phyloP scores from a whole-genome alignment of 2,329 filamentous ascomycete genomes.

The Penicillium corylophilum region DNA sequence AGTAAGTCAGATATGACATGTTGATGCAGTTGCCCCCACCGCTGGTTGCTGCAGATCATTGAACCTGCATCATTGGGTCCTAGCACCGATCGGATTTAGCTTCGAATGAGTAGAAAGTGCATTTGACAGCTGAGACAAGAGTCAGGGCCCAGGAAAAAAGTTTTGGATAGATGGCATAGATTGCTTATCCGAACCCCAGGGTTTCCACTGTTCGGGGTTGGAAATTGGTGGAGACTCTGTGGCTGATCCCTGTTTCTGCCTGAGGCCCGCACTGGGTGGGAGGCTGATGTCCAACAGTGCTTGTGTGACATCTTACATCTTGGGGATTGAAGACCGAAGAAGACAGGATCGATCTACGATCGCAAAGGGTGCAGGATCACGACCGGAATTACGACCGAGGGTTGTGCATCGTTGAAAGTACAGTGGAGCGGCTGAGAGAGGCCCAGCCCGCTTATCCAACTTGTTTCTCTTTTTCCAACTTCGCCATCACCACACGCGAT shows the following conservation, averaged over 20 bases:
- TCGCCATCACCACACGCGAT: slow-evolving; percentile 15
- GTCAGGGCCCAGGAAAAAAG: neutral
- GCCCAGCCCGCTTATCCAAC: slow-evolving; percentile 23
- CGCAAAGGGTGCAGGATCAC: neutral
- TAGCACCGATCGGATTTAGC: slow-evolving; percentile 8
- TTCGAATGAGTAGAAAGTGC: neutral
- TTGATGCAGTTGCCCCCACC: neutral
- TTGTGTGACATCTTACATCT: neutral
- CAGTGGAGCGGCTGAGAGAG: slow-evolving; percentile 6
- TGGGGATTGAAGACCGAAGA: neutral
- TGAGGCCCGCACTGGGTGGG: neutral
- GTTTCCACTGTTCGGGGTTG: neutral
- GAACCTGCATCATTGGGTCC: neutral
- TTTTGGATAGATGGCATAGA: neutral
- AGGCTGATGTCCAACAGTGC: neutral
- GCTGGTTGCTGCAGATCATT: neutral
- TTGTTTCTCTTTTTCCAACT: slow-evolving; percentile 28
- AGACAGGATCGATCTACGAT: neutral
- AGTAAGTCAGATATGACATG: neutral
- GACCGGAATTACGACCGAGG: neutral
- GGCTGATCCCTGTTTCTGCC: neutral
- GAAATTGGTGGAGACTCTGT: neutral
- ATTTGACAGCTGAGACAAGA: neutral
- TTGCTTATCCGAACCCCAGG: neutral
- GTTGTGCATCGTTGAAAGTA: neutral